These are phyloP conservation scores for Keithomyces neogunnii DNA, from an alignment of 2,329 filamentous ascomycete species.

Conservation along the genomic window DNA sequence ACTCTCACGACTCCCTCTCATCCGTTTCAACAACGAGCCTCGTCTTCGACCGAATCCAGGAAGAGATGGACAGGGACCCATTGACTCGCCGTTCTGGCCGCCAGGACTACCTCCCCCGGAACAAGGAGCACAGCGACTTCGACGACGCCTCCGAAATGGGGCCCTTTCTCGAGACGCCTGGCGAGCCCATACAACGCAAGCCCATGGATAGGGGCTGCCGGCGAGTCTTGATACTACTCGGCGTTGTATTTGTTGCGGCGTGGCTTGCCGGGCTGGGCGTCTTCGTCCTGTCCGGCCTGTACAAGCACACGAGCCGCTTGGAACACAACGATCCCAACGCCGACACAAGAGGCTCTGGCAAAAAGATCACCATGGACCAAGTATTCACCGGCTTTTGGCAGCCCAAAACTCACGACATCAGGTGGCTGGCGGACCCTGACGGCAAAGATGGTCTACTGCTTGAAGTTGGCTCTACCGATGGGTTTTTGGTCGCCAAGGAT, in stretches of 20 bases:
- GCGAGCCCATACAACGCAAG: slow-evolving; percentile 31
- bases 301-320: slow-evolving; percentile 53
- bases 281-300: slow-evolving; percentile 57
- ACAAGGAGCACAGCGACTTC: slow-evolving; percentile 20
- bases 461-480: slow-evolving; percentile 59
- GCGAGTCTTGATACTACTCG: slow-evolving; percentile 52
- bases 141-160: slow-evolving; percentile 38
- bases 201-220: slow-evolving; percentile 59
- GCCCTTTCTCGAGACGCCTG: slow-evolving; percentile 38
- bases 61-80: slow-evolving; percentile 33
- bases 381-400: slow-evolving; percentile 59
- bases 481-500: slow-evolving; percentile 81
- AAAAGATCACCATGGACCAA: slow-evolving; percentile 65
- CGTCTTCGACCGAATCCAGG: slow-evolving; percentile 68
- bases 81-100: slow-evolving; percentile 10
- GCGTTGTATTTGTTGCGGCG: slow-evolving; percentile 50
- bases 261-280: slow-evolving; percentile 62
- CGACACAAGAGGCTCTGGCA: slow-evolving; percentile 55
- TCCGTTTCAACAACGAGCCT: slow-evolving; percentile 78
- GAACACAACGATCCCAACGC: slow-evolving; percentile 59
- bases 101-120: slow-evolving; percentile 20
- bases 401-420: slow-evolving; percentile 55
- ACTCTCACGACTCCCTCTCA: slow-evolving; percentile 54
- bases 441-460: slow-evolving; percentile 81
- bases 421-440: slow-evolving; percentile 67